Percentiles rank a stretch among this genome's conserved stretches.
phyloP scores from a whole-genome alignment of 1,284 basidiomycete genomes.

The Boletus semigastroideus region DNA sequence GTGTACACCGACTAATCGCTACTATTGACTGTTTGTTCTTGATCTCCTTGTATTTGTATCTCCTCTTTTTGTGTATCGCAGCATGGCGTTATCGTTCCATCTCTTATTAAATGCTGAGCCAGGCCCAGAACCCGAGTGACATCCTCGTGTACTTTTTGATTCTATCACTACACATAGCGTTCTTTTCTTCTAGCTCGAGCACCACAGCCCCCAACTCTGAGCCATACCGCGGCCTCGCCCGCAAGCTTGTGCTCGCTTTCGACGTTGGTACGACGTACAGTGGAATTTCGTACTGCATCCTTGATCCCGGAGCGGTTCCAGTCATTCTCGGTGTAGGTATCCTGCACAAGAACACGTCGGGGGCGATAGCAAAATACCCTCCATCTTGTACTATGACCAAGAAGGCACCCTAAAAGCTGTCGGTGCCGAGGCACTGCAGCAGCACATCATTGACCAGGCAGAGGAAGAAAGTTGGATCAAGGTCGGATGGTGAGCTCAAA shows the following conservation, averaged over 20 bases:
- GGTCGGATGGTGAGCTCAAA: constrained; percentile 45
- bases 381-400: constrained; percentile 51
- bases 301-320: constrained; percentile 48
- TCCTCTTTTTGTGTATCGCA: background rate
- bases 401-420: constrained; percentile 42
- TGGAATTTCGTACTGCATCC: constrained; percentile 45
- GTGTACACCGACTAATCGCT: constrained; percentile 33
- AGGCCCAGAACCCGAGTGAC: too few species aligned
- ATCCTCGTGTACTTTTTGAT: too few species aligned
- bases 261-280: constrained; percentile 54
- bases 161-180: too few species aligned
- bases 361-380: constrained; percentile 53
- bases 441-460: constrained; percentile 39
- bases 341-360: constrained; percentile 41
- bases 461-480: constrained; percentile 46
- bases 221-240: constrained; percentile 31
- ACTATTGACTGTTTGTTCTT: background rate
- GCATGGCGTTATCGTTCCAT: background rate
- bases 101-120: background rate
- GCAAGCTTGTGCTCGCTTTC: constrained; percentile 47
- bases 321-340: constrained; percentile 47
- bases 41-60: background rate
- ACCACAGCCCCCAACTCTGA: too few species aligned
- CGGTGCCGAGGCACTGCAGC: constrained; percentile 48
- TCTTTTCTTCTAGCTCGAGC: too few species aligned